Evolutionary conservation across 2,329 filamentous ascomycete genomes (phyloP).

Genomic region (Cladobotryum protrusum): DNA sequence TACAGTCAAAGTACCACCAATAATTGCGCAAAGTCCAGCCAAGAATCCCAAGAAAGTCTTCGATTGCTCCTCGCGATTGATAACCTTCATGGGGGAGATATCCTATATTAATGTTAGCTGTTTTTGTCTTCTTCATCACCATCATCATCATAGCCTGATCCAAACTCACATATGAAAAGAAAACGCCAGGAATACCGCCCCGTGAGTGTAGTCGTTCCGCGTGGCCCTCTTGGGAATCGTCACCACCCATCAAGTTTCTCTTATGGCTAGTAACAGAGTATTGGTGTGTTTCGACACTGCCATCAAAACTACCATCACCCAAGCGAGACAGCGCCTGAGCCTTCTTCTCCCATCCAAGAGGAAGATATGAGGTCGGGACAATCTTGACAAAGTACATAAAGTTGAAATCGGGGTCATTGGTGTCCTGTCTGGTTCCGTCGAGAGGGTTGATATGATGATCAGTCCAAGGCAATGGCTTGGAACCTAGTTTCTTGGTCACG

Average conservation of each 20-base stretch:
- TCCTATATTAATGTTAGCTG: slow-evolving; percentile 48
- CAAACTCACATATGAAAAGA: slow-evolving; percentile 86
- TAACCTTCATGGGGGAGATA: slow-evolving; percentile 98
- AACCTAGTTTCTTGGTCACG: slow-evolving; percentile 54
- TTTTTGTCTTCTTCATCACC: neutral
- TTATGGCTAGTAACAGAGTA: slow-evolving; percentile 98
- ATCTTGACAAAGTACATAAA: slow-evolving; percentile 99
- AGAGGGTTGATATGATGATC: slow-evolving; percentile 91
- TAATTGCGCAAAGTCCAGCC: slow-evolving; percentile 87
- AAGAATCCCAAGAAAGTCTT: slow-evolving; percentile 92
- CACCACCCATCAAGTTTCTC: slow-evolving; percentile 76
- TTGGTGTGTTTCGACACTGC: slow-evolving; percentile 94
- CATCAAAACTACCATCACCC: slow-evolving; percentile 52
- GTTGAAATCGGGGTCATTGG: slow-evolving; percentile 79
- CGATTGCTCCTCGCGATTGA: slow-evolving; percentile 85
- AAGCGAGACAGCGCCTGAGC: slow-evolving; percentile 23
- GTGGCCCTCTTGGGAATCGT: slow-evolving; percentile 81
- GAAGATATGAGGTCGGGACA: slow-evolving; percentile 89
- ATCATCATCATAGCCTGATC: neutral
- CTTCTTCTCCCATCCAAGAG: slow-evolving; percentile 76
- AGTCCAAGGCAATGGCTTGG: slow-evolving; percentile 58
- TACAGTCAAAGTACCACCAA: slow-evolving; percentile 92
- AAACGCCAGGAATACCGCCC: slow-evolving; percentile 92
- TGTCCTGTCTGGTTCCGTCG: slow-evolving; percentile 70
- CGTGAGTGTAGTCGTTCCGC: slow-evolving; percentile 84